Percentiles rank a stretch among this genome's conserved stretches.
These are phyloP conservation scores for Hygrophorus pudorinus DNA, from an alignment of 768 basidiomycete genomes.

Conservation along the genomic window DNA sequence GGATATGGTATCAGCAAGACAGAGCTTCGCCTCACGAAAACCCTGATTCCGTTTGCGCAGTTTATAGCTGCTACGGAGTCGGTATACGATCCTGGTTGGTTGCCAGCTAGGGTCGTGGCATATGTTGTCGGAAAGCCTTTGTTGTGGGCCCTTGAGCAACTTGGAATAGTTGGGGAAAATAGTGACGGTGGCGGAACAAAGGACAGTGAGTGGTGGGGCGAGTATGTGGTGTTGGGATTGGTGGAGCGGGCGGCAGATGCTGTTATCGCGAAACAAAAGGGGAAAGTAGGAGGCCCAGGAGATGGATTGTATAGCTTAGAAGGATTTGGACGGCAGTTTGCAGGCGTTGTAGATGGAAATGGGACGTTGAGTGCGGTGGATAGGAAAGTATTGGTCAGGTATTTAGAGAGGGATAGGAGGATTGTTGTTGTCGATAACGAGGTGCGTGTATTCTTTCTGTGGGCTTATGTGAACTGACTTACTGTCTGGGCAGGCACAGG, in stretches of 20 bases:
- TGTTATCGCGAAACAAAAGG: constrained; percentile 34
- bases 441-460: constrained; percentile 30
- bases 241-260: constrained; percentile 59
- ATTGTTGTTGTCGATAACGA: constrained; percentile 56
- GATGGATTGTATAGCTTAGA: constrained; percentile 55
- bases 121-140: constrained; percentile 69
- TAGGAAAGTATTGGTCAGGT: constrained; percentile 60
- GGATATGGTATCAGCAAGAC: constrained; percentile 49
- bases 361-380: constrained; percentile 47
- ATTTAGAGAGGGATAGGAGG: constrained; percentile 66
- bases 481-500: constrained; percentile 26
- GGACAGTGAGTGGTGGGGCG: constrained; percentile 52
- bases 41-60: constrained; percentile 37
- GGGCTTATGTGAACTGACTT: constrained; percentile 1
- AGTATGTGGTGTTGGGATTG: constrained; percentile 58
- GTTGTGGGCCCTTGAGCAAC: constrained; percentile 80
- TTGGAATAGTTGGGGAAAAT: constrained; percentile 65
- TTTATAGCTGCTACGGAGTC: constrained; percentile 51
- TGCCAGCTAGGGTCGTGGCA: constrained; percentile 60
- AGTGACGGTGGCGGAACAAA: constrained; percentile 16
- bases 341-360: constrained; percentile 23
- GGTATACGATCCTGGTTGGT: constrained; percentile 59
- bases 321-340: constrained; percentile 54
- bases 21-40: constrained; percentile 42
- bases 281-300: constrained; percentile 34